Base-by-base conservation (phyloP, 495 filamentous ascomycete genomes). In the Pseudoneurospora amorphoporcata region DNA sequence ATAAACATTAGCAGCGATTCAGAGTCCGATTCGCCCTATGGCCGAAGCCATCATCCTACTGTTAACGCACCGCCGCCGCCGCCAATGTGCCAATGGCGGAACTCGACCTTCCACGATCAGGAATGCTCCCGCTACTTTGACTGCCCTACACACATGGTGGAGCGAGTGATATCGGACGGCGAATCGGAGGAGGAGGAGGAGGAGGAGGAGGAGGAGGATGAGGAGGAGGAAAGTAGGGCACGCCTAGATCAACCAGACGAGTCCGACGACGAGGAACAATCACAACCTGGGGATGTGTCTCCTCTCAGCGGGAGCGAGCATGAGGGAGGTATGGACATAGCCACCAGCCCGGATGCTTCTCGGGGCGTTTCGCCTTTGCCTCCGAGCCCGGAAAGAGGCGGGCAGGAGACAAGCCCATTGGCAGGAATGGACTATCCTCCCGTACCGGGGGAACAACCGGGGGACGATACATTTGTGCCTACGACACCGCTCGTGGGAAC, bases 121-220 rank as follows among this genome's bases (percentile, higher is more conserved):
- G 83, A 84, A 75, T 84, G 83, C 76, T 74, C 73, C n/a, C 79
- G 79, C 40, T 85, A 80, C 73, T 80, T 82, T 70, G 83, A 85
- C 75, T 84, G 83, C 41, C 83, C 82, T 14, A 76, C 81, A 14
- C 83, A 84, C 68, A 19, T 76, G 10, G 71, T 83, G 8, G 78
- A 80, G 45, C 74, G 82, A 32, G 69, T 69, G 19, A 69, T 77
- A 1, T 76, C 76, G 4, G 76, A 79, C n/a, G 39, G 65, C 29
- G 73, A 69, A 40, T 70, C 76, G 2, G 71, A 69, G 2, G 43
- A 69, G 39, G 68, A 42, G 2, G 43, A 69, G 39, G 68, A 42
- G 17, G 53, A 65, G 0, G 71, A 29, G 17, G 35, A 58, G 2
- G 43, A 69, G 39, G 68, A 42, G 17, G 53, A 65, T 2, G 71